Evolutionary conservation across 371 early-diverging fungal species (phyloP).

Genomic region (Parasitella parasitica): DNA sequence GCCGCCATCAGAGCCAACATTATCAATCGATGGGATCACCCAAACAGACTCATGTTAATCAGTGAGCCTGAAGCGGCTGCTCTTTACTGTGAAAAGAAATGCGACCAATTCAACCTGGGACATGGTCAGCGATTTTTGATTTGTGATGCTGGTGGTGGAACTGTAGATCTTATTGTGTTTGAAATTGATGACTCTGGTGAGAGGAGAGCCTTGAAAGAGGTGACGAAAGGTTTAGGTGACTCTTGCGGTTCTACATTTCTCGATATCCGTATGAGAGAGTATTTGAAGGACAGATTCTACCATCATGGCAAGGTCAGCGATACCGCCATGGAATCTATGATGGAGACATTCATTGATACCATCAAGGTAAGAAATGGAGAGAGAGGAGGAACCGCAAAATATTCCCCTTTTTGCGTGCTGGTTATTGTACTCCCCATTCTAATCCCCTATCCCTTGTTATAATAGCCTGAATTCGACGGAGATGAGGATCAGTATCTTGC

Average conservation of each 20-base stretch:
- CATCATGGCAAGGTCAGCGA: slow-evolving; percentile 46
- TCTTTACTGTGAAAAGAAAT: slow-evolving; percentile 49
- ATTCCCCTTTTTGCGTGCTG: neutral
- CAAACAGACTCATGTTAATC: slow-evolving; percentile 51
- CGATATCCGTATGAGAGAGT: slow-evolving; percentile 53
- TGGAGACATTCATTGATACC: slow-evolving; percentile 45
- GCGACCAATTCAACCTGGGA: slow-evolving; percentile 47
- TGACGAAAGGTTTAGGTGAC: slow-evolving; percentile 56
- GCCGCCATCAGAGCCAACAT: slow-evolving; percentile 49
- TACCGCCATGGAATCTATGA: slow-evolving; percentile 50
- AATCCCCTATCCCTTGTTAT: neutral
- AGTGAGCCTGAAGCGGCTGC: slow-evolving; percentile 56
- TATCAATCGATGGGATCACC: slow-evolving; percentile 49
- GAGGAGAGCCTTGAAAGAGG: slow-evolving; percentile 49
- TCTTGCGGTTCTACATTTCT: slow-evolving; percentile 60
- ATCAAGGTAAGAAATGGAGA: slow-evolving; percentile 37
- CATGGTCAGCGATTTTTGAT: slow-evolving; percentile 60
- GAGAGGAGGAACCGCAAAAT: neutral
- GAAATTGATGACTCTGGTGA: slow-evolving; percentile 46
- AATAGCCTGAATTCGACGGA: slow-evolving; percentile 60
- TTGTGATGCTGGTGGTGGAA: slow-evolving; percentile 69
- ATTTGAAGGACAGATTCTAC: slow-evolving; percentile 41
- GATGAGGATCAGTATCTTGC: slow-evolving; percentile 59
- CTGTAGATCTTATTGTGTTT: slow-evolving; percentile 60
- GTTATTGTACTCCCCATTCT: neutral